Base-by-base conservation (phyloP, 139 green algal genomes). In the Tetraselmis chui region DNA sequence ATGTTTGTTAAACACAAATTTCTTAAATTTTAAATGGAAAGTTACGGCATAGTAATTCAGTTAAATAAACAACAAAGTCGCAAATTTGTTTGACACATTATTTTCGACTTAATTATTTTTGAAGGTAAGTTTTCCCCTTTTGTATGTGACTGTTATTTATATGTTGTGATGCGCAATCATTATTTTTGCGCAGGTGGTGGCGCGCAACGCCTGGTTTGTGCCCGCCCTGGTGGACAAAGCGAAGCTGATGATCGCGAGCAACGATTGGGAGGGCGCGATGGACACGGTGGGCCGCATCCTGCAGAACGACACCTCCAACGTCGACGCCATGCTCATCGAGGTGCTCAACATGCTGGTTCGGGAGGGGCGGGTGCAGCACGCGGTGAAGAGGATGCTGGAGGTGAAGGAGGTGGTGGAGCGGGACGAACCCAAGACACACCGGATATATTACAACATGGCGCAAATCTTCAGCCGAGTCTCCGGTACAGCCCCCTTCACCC, bases 221-320 rank as follows among this genome's bases (percentile, higher is more conserved):
- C 87, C 89, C 0, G 85, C 87, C 1, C 81, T 91, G 30, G 80
- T 88, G 67, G 92, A 95, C 86, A 89, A 91, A 81, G 84, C 84
- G 11, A 84, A 83, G n/a, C 77, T 93, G 80, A 85, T 91, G 28
- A 84, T 93, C 77, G 78, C 74, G 75, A 67, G 79, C n/a, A 78
- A 82, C 23, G 89, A 89, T 83, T 94, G 87, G 87, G 90, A 91
- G 74, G 32, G 85, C 30, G 84, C 77, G 2, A 28, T 91, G 25
- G 85, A 88, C 74, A 59, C 32, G 23, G 59, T 81, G 1, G n/a
- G 76, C n/a, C 79, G 80, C 26, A 83, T 92, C 45, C 84, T 91
- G 32, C 31, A 82, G 58, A 24, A 82, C 2, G 90, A 92, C 67
- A n/a, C 74, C 1, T 74, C 88, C 79, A 93, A 93, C 82, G 84